Evolutionary conservation across 805 yeast species (phyloP).

Genomic region (Wickerhamiella shivajii): DNA sequence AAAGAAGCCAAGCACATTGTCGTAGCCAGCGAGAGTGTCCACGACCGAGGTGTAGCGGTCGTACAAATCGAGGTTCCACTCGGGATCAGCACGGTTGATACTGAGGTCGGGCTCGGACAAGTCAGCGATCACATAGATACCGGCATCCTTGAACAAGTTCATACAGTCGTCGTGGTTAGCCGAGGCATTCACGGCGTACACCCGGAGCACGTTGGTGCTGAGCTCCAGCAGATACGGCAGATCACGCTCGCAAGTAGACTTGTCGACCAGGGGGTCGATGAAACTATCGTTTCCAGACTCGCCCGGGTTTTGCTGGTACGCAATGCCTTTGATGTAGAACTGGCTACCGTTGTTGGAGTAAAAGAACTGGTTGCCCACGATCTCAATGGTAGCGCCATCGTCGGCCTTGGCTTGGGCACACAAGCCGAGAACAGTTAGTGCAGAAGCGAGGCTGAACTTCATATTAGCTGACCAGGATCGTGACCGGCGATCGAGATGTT

Average conservation of each 20-base stretch:
- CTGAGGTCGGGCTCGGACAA: constrained; percentile 74
- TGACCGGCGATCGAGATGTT: too few species aligned
- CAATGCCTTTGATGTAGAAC: constrained; percentile 77
- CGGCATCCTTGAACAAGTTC: constrained; percentile 61
- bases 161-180: constrained; percentile 66
- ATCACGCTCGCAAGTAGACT: constrained; percentile 60
- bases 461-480: constrained; percentile 9
- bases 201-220: constrained; percentile 66
- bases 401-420: constrained; percentile 16
- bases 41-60: constrained; percentile 70
- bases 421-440: constrained; percentile 10
- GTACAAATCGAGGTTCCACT: constrained; percentile 60
- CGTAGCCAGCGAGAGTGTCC: constrained; percentile 59
- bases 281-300: constrained; percentile 29
- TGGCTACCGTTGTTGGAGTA: constrained; percentile 58
- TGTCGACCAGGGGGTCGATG: constrained; percentile 66
- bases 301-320: constrained; percentile 53
- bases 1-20: constrained; percentile 81
- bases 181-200: constrained; percentile 68
- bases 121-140: constrained; percentile 84
- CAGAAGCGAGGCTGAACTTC: constrained; percentile 18
- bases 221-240: constrained; percentile 58
- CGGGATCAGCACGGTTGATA: constrained; percentile 61
- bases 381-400: constrained; percentile 36
- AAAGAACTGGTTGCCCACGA: constrained; percentile 65